Evolutionary conservation across 768 basidiomycete species (phyloP).

Genomic region (Chiua virens): DNA sequence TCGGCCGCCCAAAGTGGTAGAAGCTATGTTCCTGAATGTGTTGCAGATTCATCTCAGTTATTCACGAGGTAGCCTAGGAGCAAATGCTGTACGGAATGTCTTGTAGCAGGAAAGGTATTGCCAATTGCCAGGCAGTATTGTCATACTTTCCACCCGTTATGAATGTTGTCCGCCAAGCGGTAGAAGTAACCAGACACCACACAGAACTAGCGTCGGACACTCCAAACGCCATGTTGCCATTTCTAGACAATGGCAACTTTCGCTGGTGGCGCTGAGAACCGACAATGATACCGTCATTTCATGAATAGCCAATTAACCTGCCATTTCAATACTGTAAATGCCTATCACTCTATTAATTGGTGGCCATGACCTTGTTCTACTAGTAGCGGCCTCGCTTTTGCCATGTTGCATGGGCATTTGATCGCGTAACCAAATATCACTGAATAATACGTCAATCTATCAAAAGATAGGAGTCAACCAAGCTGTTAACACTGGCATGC

Average conservation of each 20-base stretch:
- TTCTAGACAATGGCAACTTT: background rate
- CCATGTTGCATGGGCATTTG: constrained; percentile 1
- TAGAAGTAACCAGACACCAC: no score
- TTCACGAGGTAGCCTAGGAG: background rate
- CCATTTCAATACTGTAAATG: no score
- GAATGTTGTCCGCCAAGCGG: no score
- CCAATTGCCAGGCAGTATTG: no score
- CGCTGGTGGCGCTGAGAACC: background rate
- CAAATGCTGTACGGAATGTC: background rate
- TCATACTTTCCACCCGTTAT: background rate
- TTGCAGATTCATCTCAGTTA: no score
- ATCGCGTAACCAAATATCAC: background rate
- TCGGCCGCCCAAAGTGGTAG: constrained; percentile 24
- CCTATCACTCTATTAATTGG: background rate
- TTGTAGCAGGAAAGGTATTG: background rate
- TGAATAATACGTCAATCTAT: background rate
- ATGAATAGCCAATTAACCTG: no score
- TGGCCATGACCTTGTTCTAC: background rate
- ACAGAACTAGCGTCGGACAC: no score
- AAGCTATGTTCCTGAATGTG: background rate
- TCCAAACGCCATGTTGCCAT: background rate
- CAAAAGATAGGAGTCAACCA: background rate
- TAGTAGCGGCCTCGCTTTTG: background rate
- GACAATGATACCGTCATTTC: background rate
- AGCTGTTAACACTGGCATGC: constrained; percentile 13